These are phyloP conservation scores for Yamadazyma conglobata DNA, from an alignment of 1,139 yeast genomes.

Conservation along the genomic window DNA sequence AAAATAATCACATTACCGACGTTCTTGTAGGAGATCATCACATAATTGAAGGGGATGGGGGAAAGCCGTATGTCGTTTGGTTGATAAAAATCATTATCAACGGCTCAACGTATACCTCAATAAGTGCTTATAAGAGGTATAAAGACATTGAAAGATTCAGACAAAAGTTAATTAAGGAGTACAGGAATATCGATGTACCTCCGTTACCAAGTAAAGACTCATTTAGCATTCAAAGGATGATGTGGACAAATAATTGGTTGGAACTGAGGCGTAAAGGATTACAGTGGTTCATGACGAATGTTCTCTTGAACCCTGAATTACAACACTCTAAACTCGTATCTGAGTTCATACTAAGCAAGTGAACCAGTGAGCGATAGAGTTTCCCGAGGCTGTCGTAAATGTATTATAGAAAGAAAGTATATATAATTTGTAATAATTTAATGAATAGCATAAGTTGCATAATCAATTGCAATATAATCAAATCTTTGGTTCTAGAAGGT, in stretches of 20 bases:
- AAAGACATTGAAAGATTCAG: slow-evolving; percentile 59
- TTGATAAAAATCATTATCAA: slow-evolving; percentile 41
- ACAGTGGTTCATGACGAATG: slow-evolving; percentile 69
- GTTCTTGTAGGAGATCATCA: slow-evolving; percentile 41
- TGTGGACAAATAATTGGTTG: slow-evolving; percentile 48
- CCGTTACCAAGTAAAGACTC: slow-evolving; percentile 62
- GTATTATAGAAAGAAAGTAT: too few species aligned
- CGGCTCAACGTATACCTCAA: slow-evolving; percentile 43
- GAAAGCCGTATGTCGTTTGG: slow-evolving; percentile 47
- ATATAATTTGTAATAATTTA: too few species aligned
- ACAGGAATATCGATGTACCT: slow-evolving; percentile 48
- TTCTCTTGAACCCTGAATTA: slow-evolving; percentile 61
- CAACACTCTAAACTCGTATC: slow-evolving; percentile 47
- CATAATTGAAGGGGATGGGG: slow-evolving; percentile 34
- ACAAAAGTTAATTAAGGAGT: slow-evolving; percentile 32
- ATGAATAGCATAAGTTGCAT: too few species aligned
- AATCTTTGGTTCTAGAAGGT: too few species aligned
- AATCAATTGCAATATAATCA: too few species aligned
- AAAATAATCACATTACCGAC: slow-evolving; percentile 31
- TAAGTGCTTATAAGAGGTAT: slow-evolving; percentile 57
- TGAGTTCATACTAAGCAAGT: slow-evolving; percentile 40
- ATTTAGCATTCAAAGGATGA: slow-evolving; percentile 45
- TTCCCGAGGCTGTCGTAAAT: too few species aligned
- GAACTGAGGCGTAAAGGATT: slow-evolving; percentile 62
- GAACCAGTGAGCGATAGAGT: neutral